Conservation (phyloP, 1,284 basidiomycete species). For the Cutaneotrichosporon spelunceum region DNA sequence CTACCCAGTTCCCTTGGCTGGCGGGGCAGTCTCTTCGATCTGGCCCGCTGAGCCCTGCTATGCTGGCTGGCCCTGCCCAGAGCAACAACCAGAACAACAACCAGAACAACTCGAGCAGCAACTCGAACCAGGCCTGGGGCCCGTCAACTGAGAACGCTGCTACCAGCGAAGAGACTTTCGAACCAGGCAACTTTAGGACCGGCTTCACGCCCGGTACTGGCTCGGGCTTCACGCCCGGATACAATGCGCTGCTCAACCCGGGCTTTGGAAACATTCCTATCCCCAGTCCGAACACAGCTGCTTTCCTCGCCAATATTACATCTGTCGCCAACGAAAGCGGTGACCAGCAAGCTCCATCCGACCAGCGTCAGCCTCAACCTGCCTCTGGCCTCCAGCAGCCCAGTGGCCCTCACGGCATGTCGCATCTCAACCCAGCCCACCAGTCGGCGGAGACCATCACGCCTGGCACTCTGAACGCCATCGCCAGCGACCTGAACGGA, state of each 20-base stretch:
- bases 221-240: constrained; percentile 75
- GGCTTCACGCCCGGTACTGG: constrained; percentile 64
- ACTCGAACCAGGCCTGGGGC: constrained; percentile 15
- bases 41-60: constrained; percentile 89
- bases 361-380: constrained; percentile 21
- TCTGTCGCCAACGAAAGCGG: constrained; percentile 55
- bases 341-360: constrained; percentile 20
- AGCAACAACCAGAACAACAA: constrained; percentile 17
- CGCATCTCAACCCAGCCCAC: constrained; percentile 33
- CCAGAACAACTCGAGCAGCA: constrained; percentile 4
- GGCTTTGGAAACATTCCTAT: constrained; percentile 58
- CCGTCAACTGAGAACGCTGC: constrained; percentile 16
- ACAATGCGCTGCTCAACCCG: constrained; percentile 44
- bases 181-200: constrained; percentile 63
- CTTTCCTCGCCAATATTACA: constrained; percentile 88
- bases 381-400: constrained; percentile 29
- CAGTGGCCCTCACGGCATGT: constrained; percentile 30
- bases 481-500: constrained; percentile 58
- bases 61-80: constrained; percentile 74
- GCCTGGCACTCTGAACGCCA: constrained; percentile 79
- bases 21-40: constrained; percentile 68
- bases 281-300: constrained; percentile 80
- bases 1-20: constrained; percentile 67
- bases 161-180: constrained; percentile 59
- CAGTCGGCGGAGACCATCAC: constrained; percentile 66